Percentiles rank a stretch among this genome's conserved stretches.
phyloP scores from a whole-genome alignment of 1,284 basidiomycete genomes.

The Anthracocystis walkeri region DNA sequence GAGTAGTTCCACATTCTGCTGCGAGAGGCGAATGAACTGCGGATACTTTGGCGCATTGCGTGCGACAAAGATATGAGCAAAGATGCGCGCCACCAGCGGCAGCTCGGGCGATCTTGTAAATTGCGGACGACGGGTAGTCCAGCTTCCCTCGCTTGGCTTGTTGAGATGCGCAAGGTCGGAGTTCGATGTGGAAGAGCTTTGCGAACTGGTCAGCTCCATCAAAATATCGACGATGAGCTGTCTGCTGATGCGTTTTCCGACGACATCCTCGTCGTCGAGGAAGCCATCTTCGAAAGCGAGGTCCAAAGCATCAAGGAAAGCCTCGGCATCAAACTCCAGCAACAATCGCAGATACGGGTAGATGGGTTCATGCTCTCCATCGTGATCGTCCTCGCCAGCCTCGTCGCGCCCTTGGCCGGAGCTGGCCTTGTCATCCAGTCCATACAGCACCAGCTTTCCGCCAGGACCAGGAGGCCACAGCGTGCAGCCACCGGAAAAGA shows the following conservation, averaged over 20 bases:
- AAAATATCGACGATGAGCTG: slow-evolving; percentile 87
- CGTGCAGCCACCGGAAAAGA: slow-evolving; percentile 84
- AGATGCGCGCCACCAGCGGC: slow-evolving; percentile 72
- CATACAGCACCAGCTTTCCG: slow-evolving; percentile 78
- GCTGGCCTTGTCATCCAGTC: slow-evolving; percentile 70
- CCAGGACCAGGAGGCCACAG: slow-evolving; percentile 81
- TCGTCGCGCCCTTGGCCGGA: slow-evolving; percentile 72
- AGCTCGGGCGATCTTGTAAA: slow-evolving; percentile 13
- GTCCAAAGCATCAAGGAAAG: slow-evolving; percentile 92
- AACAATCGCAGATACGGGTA: slow-evolving; percentile 90
- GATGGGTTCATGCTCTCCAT: slow-evolving; percentile 72
- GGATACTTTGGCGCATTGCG: slow-evolving; percentile 97
- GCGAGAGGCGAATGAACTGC: slow-evolving; percentile 82
- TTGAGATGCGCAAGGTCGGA: slow-evolving; percentile 1
- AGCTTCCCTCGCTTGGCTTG: not conserved
- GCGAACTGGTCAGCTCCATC: slow-evolving; percentile 76
- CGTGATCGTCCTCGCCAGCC: slow-evolving; percentile 75
- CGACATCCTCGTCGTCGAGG: slow-evolving; percentile 78
- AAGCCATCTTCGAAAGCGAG: slow-evolving; percentile 93
- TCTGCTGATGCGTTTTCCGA: slow-evolving; percentile 74
- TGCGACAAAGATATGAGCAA: slow-evolving; percentile 94
- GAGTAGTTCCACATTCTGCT: slow-evolving; percentile 79
- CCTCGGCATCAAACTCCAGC: slow-evolving; percentile 90
- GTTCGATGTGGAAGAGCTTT: not conserved
- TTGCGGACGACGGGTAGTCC: not conserved